A percentile compares a stretch with the other conserved stretches of the same genome.
Conservation (phyloP, 495 filamentous ascomycete species). For the Penicillium fimorum region DNA sequence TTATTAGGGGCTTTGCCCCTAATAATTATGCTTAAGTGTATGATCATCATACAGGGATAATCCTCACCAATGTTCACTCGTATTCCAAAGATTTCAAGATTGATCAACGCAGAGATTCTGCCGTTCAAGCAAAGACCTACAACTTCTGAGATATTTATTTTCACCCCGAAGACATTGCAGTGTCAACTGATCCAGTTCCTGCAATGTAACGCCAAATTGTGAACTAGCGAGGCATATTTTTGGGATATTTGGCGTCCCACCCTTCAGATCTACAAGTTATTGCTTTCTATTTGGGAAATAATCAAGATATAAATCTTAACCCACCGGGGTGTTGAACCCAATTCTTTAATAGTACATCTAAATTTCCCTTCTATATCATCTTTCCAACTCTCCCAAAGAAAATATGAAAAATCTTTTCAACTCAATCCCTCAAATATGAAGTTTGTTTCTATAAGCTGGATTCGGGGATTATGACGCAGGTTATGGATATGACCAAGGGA, state of each 20-base stretch:
- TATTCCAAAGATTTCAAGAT: not conserved
- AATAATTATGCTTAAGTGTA: not conserved
- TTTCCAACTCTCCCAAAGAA: not conserved
- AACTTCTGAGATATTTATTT: not conserved
- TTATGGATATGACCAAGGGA: too few relatives aligned
- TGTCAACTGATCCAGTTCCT: not conserved
- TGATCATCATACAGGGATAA: not conserved
- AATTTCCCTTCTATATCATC: not conserved
- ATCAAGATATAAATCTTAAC: not conserved
- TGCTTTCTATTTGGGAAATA: too few relatives aligned
- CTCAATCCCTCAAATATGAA: not conserved
- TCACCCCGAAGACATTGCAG: not conserved
- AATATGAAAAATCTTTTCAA: not conserved
- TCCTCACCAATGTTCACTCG: not conserved
- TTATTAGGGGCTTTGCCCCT: not conserved
- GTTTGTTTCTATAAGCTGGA: not conserved
- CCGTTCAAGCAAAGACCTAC: not conserved
- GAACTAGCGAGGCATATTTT: not conserved
- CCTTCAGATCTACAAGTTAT: not conserved
- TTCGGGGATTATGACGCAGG: too few relatives aligned
- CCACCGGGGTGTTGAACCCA: not conserved
- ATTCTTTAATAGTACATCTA: not conserved
- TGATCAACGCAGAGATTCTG: not conserved
- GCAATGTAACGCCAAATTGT: constrained; percentile 1
- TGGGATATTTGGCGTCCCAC: not conserved